Base-by-base conservation (phyloP, 2,329 filamentous ascomycete genomes). In the Aspergillus persii region DNA sequence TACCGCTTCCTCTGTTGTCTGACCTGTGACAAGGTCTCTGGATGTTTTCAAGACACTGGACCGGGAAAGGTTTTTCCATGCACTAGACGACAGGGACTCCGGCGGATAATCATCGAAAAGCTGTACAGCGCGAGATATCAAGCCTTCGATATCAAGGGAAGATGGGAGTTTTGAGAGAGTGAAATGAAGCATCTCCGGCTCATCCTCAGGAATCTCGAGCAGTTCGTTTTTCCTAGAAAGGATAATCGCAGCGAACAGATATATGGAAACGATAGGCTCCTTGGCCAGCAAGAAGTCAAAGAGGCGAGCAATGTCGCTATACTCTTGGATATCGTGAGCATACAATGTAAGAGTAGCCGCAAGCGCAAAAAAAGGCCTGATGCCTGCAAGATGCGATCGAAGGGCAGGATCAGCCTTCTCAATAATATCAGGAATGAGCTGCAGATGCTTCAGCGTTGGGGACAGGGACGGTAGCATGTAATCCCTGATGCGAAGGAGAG, bases 291-390 rank as follows among this genome's bases (percentile, higher is more conserved):
- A 84, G 56, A 94, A 93, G 77, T 99, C 95, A 74, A 97, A 99
- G 1, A 99, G 80, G 27, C 95, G 86, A 36, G 92, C 86, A 70
- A 99, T 98, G 66, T 94, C 90, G 63, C 86, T 85, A 73, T 96
- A 97, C 47, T 89, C 87, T 75, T 95, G 89, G 61, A 99, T 92
- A 73, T 98, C 94, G 77, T 99, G 95, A 18, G 95, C 92, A 75
- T 97, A 99, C 80, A 99, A 88, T 36, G 96, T 99, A 48, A 99
- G 83, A 0, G 92, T 96, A 51, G 92, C 92, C n/a, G 91, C 88
- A 4, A 99, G 82, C 4, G 95, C 95, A 74, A 96, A 99, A 75
- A 93, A 97, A 1, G 95, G 94, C 71, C 93, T 87, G 15, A 88
- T 89, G 27, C 82, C 83, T 1, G 88, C 86, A n/a, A 97, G 81